phyloP scores from a whole-genome alignment of 768 basidiomycete species.

The Zangia roseola region DNA sequence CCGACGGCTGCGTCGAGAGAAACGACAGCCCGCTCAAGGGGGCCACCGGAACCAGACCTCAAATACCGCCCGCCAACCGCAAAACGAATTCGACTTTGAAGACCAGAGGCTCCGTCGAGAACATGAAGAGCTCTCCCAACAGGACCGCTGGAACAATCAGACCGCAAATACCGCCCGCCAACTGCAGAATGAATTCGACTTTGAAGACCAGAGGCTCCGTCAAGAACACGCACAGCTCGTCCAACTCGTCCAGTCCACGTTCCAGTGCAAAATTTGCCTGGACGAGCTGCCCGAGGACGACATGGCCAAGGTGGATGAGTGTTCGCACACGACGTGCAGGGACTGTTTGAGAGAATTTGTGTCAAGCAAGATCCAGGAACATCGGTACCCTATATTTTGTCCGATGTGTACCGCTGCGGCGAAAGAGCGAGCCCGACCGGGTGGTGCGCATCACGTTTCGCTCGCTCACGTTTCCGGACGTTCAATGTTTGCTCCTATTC shows the following conservation, averaged over 20 bases:
- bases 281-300: constrained; percentile 46
- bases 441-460: constrained; percentile 27
- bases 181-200: constrained; percentile 39
- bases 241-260: constrained; percentile 32
- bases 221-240: constrained; percentile 34
- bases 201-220: constrained; percentile 40
- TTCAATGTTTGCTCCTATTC: no score
- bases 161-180: constrained; percentile 21
- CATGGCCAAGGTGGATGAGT: constrained; percentile 42
- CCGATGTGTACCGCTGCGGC: constrained; percentile 47
- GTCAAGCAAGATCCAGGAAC: constrained; percentile 46
- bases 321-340: constrained; percentile 55
- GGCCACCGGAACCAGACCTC: not conserved
- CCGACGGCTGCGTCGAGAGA: constrained; percentile 30
- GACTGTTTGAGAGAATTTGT: constrained; percentile 47
- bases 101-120: constrained; percentile 35
- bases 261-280: constrained; percentile 56
- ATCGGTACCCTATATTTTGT: constrained; percentile 59
- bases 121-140: constrained; percentile 19
- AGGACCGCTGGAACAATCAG: no score
- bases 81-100: constrained; percentile 41
- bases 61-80: constrained; percentile 30
- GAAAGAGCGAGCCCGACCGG: constrained; percentile 22
- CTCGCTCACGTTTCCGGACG: not conserved
- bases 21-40: not conserved